These are phyloP conservation scores for Ceratocystis harringtonii DNA, from an alignment of 2,329 filamentous ascomycete genomes.

Conservation along the genomic window DNA sequence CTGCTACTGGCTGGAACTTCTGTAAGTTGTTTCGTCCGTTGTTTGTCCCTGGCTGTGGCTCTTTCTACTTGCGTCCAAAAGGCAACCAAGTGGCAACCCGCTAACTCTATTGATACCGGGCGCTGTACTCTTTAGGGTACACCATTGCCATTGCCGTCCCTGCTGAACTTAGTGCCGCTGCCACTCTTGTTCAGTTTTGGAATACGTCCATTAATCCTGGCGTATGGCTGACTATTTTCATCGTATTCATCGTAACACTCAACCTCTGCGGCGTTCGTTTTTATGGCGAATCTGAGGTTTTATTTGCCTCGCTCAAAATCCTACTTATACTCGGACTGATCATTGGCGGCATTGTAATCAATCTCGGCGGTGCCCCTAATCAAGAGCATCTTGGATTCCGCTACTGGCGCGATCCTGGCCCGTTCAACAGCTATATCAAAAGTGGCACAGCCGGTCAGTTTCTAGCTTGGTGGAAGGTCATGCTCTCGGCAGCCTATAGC, in stretches of 20 bases:
- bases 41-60: no score
- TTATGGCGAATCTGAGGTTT: conserved; percentile 35
- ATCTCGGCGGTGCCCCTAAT: conserved; percentile 28
- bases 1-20: conserved; percentile 15
- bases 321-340: conserved; percentile 30
- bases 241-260: conserved; percentile 24
- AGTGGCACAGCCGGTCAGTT: conserved; percentile 26
- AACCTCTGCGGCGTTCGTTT: conserved; percentile 28
- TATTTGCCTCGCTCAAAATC: conserved; percentile 32
- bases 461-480: conserved; percentile 27
- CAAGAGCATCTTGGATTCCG: conserved; percentile 28
- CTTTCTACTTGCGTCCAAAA: no score
- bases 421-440: conserved; percentile 27
- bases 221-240: conserved; percentile 27
- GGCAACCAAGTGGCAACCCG: no score
- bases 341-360: conserved; percentile 26
- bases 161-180: conserved; percentile 28
- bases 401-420: conserved; percentile 31
- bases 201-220: conserved; percentile 24
- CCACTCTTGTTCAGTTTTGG: conserved; percentile 28
- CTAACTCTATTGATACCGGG: no score
- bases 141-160: conserved; percentile 29
- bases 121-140: conserved; percentile 31
- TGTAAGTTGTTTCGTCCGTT: not conserved
- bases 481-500: conserved; percentile 28